phyloP scores from a whole-genome alignment of 768 basidiomycete genomes.

The Tulasnella sp. region DNA sequence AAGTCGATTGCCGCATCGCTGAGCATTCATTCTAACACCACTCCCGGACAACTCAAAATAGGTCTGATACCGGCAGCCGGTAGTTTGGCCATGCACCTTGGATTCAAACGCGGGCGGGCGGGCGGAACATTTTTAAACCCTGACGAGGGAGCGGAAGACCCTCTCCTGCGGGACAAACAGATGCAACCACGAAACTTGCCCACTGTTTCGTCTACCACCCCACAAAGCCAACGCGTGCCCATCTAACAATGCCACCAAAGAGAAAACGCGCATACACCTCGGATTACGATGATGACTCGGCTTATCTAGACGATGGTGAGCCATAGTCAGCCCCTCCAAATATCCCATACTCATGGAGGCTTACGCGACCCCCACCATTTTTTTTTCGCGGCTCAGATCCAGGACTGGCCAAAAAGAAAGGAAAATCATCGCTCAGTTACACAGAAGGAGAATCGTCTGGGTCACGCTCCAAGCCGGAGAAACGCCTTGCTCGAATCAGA shows the following conservation, averaged over 20 bases:
- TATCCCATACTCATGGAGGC: no score
- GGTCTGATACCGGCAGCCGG: no score
- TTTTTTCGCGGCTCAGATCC: not conserved
- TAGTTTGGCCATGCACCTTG: no score
- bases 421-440: not conserved
- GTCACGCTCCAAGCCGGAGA: constrained; percentile 26
- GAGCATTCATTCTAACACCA: no score
- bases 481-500: constrained; percentile 28
- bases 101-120: no score
- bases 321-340: no score
- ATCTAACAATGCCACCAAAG: not conserved
- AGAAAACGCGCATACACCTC: not conserved
- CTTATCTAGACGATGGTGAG: not conserved
- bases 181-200: no score
- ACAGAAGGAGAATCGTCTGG: not conserved
- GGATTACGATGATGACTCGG: not conserved
- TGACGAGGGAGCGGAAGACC: no score
- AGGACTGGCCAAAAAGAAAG: not conserved
- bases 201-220: not conserved
- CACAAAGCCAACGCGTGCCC: not conserved
- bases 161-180: no score
- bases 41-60: no score
- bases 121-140: no score
- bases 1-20: no score
- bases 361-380: not conserved